Percentiles rank a stretch among this genome's conserved stretches.
phyloP scores from a whole-genome alignment of 2,329 filamentous ascomycete genomes.

The Epichloe gansuensis region DNA sequence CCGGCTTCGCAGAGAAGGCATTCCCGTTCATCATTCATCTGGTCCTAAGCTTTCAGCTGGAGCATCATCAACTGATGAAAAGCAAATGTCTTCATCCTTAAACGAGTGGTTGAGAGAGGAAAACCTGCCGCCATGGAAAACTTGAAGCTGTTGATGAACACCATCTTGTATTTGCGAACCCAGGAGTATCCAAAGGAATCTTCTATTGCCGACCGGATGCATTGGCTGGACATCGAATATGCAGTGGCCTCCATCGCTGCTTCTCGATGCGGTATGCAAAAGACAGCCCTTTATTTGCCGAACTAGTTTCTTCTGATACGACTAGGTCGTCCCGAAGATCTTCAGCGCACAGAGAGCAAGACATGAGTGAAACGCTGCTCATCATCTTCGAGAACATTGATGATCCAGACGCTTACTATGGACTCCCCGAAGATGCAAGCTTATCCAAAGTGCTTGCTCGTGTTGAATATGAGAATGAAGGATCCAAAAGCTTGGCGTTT shows the following conservation, averaged over 20 bases:
- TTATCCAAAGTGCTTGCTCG: constrained; percentile 67
- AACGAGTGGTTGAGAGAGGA: constrained; percentile 46
- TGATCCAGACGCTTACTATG: constrained; percentile 94
- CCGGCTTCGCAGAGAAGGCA: constrained; percentile 57
- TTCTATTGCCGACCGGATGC: constrained; percentile 65
- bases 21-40: constrained; percentile 82
- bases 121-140: constrained; percentile 41
- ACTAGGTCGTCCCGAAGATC: constrained; percentile 52
- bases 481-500: constrained; percentile 77
- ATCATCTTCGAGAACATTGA: constrained; percentile 85
- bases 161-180: constrained; percentile 77
- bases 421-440: constrained; percentile 66
- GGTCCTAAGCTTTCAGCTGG: constrained; percentile 57
- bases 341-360: constrained; percentile 40
- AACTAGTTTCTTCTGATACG: constrained; percentile 52
- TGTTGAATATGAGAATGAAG: constrained; percentile 81
- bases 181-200: constrained; percentile 63
- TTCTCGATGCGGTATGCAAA: constrained; percentile 69
- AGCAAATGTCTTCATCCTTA: constrained; percentile 52
- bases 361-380: constrained; percentile 59
- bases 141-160: constrained; percentile 60
- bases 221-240: constrained; percentile 81
- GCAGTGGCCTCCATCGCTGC: constrained; percentile 59
- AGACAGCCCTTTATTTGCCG: constrained; percentile 76
- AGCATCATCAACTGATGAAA: constrained; percentile 48